Conservation (phyloP, 352 stramenopile genomes). For the Pythium rishiriense region DNA sequence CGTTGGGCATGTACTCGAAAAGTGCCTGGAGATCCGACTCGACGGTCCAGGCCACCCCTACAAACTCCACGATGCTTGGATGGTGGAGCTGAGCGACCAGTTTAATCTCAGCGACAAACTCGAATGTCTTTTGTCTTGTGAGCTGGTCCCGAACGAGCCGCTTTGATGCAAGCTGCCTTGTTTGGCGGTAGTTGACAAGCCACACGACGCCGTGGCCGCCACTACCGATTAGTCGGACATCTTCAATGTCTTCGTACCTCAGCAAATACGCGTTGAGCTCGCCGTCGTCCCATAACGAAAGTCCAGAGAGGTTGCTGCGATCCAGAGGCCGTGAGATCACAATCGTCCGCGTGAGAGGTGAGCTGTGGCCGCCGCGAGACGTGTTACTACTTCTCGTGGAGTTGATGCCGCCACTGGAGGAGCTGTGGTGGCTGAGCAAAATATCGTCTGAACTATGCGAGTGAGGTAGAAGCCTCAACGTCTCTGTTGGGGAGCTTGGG, state of each 20-base stretch:
- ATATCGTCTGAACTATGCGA: not conserved
- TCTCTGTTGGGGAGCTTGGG: not conserved
- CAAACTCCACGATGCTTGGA: constrained; percentile 59
- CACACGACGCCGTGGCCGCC: constrained; percentile 50
- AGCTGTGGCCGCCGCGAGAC: not conserved
- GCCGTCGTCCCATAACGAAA: constrained; percentile 19
- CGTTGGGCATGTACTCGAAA: constrained; percentile 67
- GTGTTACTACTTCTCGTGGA: not conserved
- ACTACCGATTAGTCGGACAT: constrained; percentile 33
- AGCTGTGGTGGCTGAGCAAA: not conserved
- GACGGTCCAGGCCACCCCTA: constrained; percentile 65
- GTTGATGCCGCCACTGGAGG: not conserved
- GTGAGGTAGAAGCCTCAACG: not conserved
- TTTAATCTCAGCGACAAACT: constrained; percentile 75
- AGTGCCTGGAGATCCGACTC: constrained; percentile 56
- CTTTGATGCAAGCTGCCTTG: constrained; percentile 48
- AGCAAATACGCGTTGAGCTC: constrained; percentile 21
- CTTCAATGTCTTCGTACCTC: not conserved
- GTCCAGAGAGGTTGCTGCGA: not conserved
- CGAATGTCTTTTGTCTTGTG: constrained; percentile 37
- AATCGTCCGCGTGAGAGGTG: constrained; percentile 4
- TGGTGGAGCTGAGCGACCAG: constrained; percentile 61
- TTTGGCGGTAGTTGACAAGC: constrained; percentile 43
- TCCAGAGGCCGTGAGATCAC: not conserved
- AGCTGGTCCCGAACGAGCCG: constrained; percentile 45